Conservation (phyloP, 208 protist genomes). For the Entamoeba histolytica region DNA sequence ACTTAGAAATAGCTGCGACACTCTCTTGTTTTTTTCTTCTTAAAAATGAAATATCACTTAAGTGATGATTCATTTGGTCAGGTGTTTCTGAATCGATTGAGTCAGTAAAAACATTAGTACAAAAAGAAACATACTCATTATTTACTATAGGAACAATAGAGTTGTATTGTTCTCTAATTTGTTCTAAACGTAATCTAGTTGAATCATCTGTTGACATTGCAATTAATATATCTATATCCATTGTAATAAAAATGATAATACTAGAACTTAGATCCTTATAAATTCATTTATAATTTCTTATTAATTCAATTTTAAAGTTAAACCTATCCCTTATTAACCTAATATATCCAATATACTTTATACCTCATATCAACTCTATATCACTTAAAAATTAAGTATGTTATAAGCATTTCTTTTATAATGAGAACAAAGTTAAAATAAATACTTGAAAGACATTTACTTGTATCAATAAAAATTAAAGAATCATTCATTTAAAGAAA, state of each 20-base stretch:
- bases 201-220: background rate
- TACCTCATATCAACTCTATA: too few relatives aligned
- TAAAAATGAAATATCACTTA: background rate
- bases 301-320: too few relatives aligned
- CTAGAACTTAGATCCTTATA: too few relatives aligned
- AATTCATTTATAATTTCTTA: too few relatives aligned
- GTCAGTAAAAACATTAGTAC: background rate
- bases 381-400: too few relatives aligned
- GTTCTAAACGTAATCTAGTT: background rate
- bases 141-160: background rate
- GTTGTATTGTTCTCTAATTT: background rate
- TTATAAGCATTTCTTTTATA: too few relatives aligned
- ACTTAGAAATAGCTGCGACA: background rate
- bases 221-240: background rate
- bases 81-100: background rate
- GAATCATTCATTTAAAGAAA: too few relatives aligned
- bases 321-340: too few relatives aligned
- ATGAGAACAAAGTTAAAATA: too few relatives aligned
- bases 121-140: background rate
- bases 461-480: too few relatives aligned
- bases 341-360: too few relatives aligned
- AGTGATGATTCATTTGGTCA: background rate
- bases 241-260: background rate
- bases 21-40: background rate
- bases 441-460: too few relatives aligned